Base-by-base conservation (phyloP, 441 rosid species). In the Breynia disticha region DNA sequence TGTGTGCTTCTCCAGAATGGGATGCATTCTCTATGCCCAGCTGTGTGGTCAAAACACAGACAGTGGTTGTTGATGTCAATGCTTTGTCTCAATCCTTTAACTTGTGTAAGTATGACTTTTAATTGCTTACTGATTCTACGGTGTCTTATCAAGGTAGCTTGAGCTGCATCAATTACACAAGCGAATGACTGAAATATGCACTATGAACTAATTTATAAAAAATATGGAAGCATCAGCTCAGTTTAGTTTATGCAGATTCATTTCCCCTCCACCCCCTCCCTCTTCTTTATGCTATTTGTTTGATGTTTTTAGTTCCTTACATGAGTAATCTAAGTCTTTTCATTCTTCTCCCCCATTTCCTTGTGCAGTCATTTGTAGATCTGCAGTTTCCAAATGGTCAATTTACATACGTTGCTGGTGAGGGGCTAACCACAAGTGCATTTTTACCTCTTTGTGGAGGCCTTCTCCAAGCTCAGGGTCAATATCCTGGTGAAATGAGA, bases 11-110 rank as follows among this genome's bases (percentile, higher is more conserved):
- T 10, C 57, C 87, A 91, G 98, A 86, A 81, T 68, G 98, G 98
- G 46, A 76, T 88, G 81, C 98, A 91, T 74, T 91, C 97, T 44
- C 79, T 91, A 12, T 91, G 98, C 72, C 97, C 98, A 54, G 95
- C 97, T 41, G 65, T 91, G 52, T 91, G 97, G 98, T 91, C 98
- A 62, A 88, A 84, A 76, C 97, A 88, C 65, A 68, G 95, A 66
- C 81, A 95, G 66, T 91, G 97, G 98, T 80, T 88, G 67, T 64
- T 91, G 66, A 91, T 88, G 97, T 86, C 98, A 66, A 86, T 91
- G 97, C 81, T 88, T 43, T 79, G 90, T 55, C 90, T 88, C 64
- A 88, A 81, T 67, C 95, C 97, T 66, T 28, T 88, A 59, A 83
- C 91, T 45, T 91, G 97, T 70, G 97, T 91, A 75, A 50, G 53